Conservation (phyloP, 192 early-diverging fungal genomes). For the Mortierella claussenii region DNA sequence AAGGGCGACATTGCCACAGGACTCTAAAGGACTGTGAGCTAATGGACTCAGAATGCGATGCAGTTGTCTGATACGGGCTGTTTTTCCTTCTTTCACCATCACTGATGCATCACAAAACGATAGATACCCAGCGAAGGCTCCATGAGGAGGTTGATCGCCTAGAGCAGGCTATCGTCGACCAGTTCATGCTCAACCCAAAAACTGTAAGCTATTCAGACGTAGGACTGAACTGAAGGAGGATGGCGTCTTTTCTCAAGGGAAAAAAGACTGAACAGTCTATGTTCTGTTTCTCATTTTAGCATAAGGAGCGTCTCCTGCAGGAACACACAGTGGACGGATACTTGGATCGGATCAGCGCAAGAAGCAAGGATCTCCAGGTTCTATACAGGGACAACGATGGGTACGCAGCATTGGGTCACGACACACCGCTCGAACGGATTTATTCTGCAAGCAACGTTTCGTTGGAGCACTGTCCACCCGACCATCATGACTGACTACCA, state of each 20-base stretch:
- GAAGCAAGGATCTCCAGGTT: conserved; percentile 68
- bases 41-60: no score
- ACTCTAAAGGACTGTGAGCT: not conserved
- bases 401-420: conserved; percentile 39
- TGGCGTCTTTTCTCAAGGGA: no score
- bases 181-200: conserved; percentile 80
- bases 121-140: conserved; percentile 61
- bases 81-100: not conserved
- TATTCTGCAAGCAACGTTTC: not conserved
- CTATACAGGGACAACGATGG: conserved; percentile 81
- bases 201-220: conserved; percentile 56
- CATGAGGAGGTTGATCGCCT: conserved; percentile 94
- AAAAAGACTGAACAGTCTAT: no score
- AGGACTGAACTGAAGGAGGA: not conserved
- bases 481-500: no score
- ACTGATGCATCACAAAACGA: not conserved
- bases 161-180: conserved; percentile 87
- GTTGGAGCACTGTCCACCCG: no score
- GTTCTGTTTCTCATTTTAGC: conserved; percentile 46
- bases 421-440: no score
- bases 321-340: conserved; percentile 83
- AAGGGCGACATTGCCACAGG: not conserved
- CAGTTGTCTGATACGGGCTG: not conserved
- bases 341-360: conserved; percentile 75
- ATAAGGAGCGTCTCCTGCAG: conserved; percentile 82